Evolutionary conservation across 306 rosid species (phyloP).

Genomic region (Neltuma alba): DNA sequence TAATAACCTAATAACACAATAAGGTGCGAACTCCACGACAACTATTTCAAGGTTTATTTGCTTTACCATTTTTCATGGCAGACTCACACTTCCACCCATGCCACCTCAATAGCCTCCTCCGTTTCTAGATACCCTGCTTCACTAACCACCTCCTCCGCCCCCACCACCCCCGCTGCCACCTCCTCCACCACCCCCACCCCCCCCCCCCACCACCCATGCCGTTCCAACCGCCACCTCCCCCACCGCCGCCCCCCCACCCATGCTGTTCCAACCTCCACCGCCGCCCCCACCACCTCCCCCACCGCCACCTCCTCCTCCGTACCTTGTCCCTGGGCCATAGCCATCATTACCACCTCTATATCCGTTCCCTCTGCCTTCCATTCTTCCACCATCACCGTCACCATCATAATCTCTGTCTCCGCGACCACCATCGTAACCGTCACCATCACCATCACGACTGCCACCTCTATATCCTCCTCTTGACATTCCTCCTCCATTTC

Average conservation of each 20-base stretch:
- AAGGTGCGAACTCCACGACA: background rate
- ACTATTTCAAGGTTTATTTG: background rate
- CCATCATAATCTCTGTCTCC: background rate
- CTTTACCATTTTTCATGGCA: too few species aligned
- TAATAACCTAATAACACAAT: background rate
- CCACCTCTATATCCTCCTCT: too few species aligned
- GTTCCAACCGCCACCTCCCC: too few species aligned
- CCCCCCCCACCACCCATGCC: too few species aligned
- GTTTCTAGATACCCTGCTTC: background rate
- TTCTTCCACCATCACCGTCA: background rate
- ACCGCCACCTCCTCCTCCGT: background rate
- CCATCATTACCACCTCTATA: background rate
- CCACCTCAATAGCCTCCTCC: background rate
- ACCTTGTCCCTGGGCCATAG: background rate
- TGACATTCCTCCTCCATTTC: too few species aligned
- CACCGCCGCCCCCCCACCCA: too few species aligned
- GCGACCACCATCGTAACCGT: background rate
- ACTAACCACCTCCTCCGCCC: background rate
- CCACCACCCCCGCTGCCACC: background rate
- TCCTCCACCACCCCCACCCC: rapidly evolving
- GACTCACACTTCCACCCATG: too few species aligned
- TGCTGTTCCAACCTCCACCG: too few species aligned
- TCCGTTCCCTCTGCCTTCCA: background rate
- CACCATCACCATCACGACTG: too few species aligned
- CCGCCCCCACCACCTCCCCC: background rate